A percentile compares a stretch with the other conserved stretches of the same genome.
Conservation (phyloP, 2,329 filamentous ascomycete genomes). For the Periconia sp. region DNA sequence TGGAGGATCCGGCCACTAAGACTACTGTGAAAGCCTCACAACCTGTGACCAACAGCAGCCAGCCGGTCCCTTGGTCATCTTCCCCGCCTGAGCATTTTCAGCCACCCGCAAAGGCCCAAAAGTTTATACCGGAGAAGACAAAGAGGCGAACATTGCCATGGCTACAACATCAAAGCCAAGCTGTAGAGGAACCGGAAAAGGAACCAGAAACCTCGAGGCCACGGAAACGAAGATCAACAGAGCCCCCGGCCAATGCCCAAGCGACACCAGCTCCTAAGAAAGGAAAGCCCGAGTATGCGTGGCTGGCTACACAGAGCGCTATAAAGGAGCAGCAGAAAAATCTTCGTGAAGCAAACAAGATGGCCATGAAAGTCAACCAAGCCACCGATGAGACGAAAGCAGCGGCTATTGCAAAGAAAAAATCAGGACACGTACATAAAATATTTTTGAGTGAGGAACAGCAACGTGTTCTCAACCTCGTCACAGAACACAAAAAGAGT, state of each 20-base stretch:
- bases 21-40: conserved; percentile 32
- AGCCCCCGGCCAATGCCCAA: conserved; percentile 35
- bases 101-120: conserved; percentile 21
- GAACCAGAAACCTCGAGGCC: conserved; percentile 20
- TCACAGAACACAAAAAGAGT: conserved; percentile 77
- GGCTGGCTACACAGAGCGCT: conserved; percentile 74
- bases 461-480: conserved; percentile 77
- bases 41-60: conserved; percentile 50
- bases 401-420: conserved; percentile 47
- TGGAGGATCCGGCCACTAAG: conserved; percentile 60
- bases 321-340: conserved; percentile 78
- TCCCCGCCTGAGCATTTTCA: conserved; percentile 56
- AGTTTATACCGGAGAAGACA: conserved; percentile 40
- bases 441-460: conserved; percentile 86
- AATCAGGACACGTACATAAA: conserved; percentile 51
- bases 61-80: conserved; percentile 71
- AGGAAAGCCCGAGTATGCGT: conserved; percentile 50
- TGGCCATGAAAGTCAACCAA: conserved; percentile 46
- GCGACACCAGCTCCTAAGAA: conserved; percentile 50
- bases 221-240: conserved; percentile 37
- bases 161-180: conserved; percentile 34
- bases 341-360: conserved; percentile 64
- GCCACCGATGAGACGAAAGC: conserved; percentile 50
- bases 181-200: conserved; percentile 17
- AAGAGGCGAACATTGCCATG: conserved; percentile 72